phyloP scores from a whole-genome alignment of 768 basidiomycete species.

The Trametes villosa region DNA sequence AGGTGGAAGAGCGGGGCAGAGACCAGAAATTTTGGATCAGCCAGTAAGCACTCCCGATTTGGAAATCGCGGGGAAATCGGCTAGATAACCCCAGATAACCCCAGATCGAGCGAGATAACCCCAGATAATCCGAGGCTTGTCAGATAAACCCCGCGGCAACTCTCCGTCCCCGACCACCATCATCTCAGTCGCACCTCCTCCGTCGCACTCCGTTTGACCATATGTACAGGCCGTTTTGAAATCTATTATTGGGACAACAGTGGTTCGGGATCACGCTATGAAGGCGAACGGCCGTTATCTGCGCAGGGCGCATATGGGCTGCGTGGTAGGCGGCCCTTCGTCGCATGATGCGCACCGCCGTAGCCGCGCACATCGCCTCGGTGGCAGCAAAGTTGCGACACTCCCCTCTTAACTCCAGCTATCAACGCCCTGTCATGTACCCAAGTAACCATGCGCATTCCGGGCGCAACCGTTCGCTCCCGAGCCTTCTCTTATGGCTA shows the following conservation, averaged over 20 bases:
- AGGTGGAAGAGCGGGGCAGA: slow-evolving; percentile 12
- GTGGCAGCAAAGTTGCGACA: slow-evolving; percentile 3
- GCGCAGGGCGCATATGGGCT: slow-evolving; percentile 13
- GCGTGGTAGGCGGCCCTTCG: not conserved
- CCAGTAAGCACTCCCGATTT: slow-evolving; percentile 21
- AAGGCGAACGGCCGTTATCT: slow-evolving; percentile 15
- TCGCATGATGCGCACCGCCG: slow-evolving; percentile 13
- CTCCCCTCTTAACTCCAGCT: not conserved
- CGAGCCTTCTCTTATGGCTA: not conserved
- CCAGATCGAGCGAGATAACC: not conserved
- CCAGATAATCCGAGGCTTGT: too few species aligned
- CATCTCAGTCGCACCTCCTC: too few species aligned
- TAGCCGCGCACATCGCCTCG: slow-evolving; percentile 22
- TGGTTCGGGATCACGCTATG: not conserved
- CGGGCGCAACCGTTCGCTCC: not conserved
- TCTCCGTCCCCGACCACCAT: too few species aligned
- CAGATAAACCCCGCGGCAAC: too few species aligned
- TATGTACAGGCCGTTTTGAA: not conserved
- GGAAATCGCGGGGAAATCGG: not conserved
- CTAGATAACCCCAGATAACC: not conserved
- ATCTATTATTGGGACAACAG: not conserved
- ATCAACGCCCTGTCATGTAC: slow-evolving; percentile 7
- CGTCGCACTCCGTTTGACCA: too few species aligned
- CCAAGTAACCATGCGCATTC: slow-evolving; percentile 14
- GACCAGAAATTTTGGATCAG: slow-evolving; percentile 13